Percentiles rank a stretch among this genome's conserved stretches.
These are phyloP conservation scores for Deakozyma indianensis DNA, from an alignment of 805 yeast genomes.

Conservation along the genomic window DNA sequence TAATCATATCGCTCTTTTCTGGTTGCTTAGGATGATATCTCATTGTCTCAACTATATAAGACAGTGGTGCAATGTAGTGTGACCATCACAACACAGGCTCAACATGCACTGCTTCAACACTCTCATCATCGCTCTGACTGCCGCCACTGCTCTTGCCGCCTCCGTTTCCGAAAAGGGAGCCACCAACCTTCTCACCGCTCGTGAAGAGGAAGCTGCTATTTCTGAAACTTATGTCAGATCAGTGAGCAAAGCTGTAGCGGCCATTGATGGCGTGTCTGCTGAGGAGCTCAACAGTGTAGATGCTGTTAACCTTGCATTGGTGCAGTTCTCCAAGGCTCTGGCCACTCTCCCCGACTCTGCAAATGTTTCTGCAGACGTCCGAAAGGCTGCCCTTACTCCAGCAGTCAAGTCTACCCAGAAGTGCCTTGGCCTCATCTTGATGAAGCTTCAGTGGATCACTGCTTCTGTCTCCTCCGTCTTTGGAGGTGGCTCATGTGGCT, in stretches of 20 bases:
- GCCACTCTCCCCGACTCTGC: constrained; percentile 57
- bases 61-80: no score
- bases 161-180: not conserved
- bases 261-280: not conserved
- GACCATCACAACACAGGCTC: no score
- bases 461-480: not conserved
- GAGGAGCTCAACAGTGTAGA: not conserved
- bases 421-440: not conserved
- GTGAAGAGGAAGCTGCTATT: not conserved
- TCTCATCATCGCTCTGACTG: not conserved
- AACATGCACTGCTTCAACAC: not conserved
- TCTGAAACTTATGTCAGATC: not conserved
- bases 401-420: not conserved
- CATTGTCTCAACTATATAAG: no score
- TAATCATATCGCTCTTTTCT: no score
- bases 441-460: not conserved
- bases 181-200: not conserved
- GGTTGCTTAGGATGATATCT: no score
- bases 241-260: not conserved
- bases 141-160: not conserved
- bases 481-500: not conserved
- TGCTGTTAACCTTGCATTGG: constrained; percentile 16
- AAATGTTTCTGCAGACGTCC: constrained; percentile 6
- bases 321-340: constrained; percentile 46
- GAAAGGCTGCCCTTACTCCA: not conserved